Conservation (phyloP, 495 filamentous ascomycete species). For the Saxophila tyrrhenica region DNA sequence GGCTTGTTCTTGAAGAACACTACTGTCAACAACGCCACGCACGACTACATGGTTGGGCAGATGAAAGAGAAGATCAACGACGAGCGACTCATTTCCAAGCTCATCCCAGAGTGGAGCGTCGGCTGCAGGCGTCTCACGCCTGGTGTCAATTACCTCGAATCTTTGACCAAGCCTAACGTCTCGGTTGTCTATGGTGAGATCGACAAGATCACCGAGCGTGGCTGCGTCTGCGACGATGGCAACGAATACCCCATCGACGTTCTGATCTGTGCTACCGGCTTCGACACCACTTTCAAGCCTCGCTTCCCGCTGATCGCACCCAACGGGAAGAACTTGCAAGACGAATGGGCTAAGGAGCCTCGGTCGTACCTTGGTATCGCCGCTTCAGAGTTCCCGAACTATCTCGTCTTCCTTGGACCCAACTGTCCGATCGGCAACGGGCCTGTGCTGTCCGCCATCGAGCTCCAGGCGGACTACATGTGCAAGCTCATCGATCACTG, state of each 20-base stretch:
- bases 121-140: slow-evolving; percentile 24
- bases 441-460: slow-evolving; percentile 13
- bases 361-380: slow-evolving; percentile 24
- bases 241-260: slow-evolving; percentile 7
- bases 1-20: slow-evolving; percentile 10
- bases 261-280: slow-evolving; percentile 18
- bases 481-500: slow-evolving; percentile 17
- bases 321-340: slow-evolving; percentile 22
- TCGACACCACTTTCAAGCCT: slow-evolving; percentile 16
- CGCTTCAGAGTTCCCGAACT: slow-evolving; percentile 22
- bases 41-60: slow-evolving; percentile 10
- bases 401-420: slow-evolving; percentile 18
- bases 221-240: slow-evolving; percentile 19
- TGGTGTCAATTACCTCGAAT: slow-evolving; percentile 26
- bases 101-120: slow-evolving; percentile 24
- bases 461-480: slow-evolving; percentile 13
- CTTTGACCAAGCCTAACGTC: slow-evolving; percentile 29
- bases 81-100: slow-evolving; percentile 10
- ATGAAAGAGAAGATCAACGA: slow-evolving; percentile 20
- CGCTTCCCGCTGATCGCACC: slow-evolving; percentile 24
- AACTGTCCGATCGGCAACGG: slow-evolving; percentile 18
- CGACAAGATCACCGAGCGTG: slow-evolving; percentile 22
- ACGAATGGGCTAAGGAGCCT: slow-evolving; percentile 25
- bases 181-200: slow-evolving; percentile 25
- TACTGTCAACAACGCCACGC: slow-evolving; percentile 9